These are phyloP conservation scores for Yamadazyma sp. DNA, from an alignment of 1,139 yeast genomes.

Conservation along the genomic window DNA sequence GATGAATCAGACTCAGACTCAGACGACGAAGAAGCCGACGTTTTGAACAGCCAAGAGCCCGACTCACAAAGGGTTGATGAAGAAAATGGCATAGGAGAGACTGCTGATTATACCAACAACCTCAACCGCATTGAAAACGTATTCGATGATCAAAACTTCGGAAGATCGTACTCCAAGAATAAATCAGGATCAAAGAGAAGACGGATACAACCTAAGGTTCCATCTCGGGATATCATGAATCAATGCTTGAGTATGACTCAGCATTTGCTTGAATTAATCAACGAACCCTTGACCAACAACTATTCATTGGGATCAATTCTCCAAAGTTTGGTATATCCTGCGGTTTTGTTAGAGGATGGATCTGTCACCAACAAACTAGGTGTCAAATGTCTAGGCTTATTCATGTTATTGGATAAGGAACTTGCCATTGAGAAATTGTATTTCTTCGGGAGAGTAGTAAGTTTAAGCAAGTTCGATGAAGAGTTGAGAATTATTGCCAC, in stretches of 20 bases:
- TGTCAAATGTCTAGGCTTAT: slow-evolving; percentile 73
- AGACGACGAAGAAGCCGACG: slow-evolving; percentile 14
- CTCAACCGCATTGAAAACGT: slow-evolving; percentile 19
- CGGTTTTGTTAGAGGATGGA: slow-evolving; percentile 62
- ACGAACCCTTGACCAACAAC: slow-evolving; percentile 64
- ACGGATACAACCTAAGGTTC: slow-evolving; percentile 37
- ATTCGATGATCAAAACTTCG: slow-evolving; percentile 17
- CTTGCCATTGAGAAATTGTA: slow-evolving; percentile 62
- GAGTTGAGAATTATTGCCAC: slow-evolving; percentile 61
- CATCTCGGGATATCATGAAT: slow-evolving; percentile 51
- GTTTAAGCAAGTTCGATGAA: slow-evolving; percentile 54
- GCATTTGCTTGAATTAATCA: slow-evolving; percentile 67
- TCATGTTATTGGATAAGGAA: slow-evolving; percentile 67
- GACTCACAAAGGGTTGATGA: slow-evolving; percentile 11
- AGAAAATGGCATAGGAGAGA: slow-evolving; percentile 17
- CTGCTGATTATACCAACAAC: slow-evolving; percentile 21
- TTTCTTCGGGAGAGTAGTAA: slow-evolving; percentile 58
- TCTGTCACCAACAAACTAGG: slow-evolving; percentile 65
- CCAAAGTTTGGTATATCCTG: slow-evolving; percentile 80
- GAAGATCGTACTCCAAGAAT: slow-evolving; percentile 8
- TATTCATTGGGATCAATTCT: slow-evolving; percentile 70
- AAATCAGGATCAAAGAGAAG: slow-evolving; percentile 24
- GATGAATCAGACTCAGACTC: slow-evolving; percentile 24
- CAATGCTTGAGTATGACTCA: slow-evolving; percentile 72
- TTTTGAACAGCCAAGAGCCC: not conserved